phyloP scores from a whole-genome alignment of 1,284 basidiomycete genomes.

The Gomphus bonarii region DNA sequence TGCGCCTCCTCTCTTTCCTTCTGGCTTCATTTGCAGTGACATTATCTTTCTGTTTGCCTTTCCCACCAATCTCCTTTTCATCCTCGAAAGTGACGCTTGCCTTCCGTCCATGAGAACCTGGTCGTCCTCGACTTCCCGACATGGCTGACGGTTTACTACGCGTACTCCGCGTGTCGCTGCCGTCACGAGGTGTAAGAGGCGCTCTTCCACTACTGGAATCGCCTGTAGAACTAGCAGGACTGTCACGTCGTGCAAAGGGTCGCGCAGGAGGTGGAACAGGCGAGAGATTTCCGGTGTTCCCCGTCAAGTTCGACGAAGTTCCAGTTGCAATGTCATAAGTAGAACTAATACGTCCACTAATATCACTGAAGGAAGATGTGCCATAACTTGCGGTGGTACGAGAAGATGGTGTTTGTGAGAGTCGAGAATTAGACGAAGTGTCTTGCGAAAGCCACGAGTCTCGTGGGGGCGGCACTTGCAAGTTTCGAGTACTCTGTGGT shows the following conservation, averaged over 20 bases:
- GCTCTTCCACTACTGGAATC: conserved; percentile 63
- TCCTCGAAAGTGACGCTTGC: conserved; percentile 12
- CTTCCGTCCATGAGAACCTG: conserved; percentile 7
- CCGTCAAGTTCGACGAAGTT: not conserved
- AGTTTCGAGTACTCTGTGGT: not conserved
- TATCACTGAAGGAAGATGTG: conserved; percentile 8
- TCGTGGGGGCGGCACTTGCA: not conserved
- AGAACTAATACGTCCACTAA: conserved; percentile 14
- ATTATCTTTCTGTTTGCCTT: conserved; percentile 1
- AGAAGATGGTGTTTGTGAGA: not conserved
- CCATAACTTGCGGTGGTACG: not conserved
- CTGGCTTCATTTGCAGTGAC: conserved; percentile 14
- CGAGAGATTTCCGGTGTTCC: not conserved
- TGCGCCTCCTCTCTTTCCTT: conserved; percentile 51
- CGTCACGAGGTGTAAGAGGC: conserved; percentile 64
- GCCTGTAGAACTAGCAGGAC: conserved; percentile 69
- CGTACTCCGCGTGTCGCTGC: conserved; percentile 37
- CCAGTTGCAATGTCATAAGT: not conserved
- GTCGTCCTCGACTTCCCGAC: not conserved
- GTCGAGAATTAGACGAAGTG: not conserved
- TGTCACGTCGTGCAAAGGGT: conserved; percentile 33
- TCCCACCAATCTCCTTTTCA: conserved; percentile 5
- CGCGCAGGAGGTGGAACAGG: conserved; percentile 39
- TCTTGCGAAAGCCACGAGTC: not conserved
- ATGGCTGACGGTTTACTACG: not conserved